phyloP scores from a whole-genome alignment of 306 rosid genomes.

The Spatholobus suberectus region DNA sequence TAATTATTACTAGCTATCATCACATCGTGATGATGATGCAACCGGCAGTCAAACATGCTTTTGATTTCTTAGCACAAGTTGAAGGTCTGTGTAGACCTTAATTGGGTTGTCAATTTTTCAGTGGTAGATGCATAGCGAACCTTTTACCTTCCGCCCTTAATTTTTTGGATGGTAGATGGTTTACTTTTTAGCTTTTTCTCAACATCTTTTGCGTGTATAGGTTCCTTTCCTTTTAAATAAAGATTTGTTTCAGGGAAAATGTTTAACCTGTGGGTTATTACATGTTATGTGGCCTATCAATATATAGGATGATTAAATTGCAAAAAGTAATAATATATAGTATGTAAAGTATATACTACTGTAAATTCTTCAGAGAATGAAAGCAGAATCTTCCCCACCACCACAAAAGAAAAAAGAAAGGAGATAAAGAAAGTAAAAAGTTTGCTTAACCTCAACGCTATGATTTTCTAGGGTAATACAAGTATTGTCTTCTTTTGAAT shows the following conservation, averaged over 20 bases:
- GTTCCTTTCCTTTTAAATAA: constrained; percentile 38
- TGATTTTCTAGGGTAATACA: not conserved
- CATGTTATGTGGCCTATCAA: not conserved
- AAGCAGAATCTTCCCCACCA: constrained; percentile 26
- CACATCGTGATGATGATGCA: constrained; percentile 35
- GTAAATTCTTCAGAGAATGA: constrained; percentile 13
- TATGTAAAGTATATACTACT: constrained; percentile 8
- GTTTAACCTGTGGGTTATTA: constrained; percentile 4
- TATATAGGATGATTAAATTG: not conserved
- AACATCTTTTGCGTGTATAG: constrained; percentile 9
- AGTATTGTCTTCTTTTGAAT: not conserved
- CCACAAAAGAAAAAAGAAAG: not conserved
- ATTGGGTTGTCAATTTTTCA: constrained; percentile 40
- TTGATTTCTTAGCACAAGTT: constrained; percentile 33
- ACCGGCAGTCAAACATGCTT: constrained; percentile 33
- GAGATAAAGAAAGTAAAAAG: not conserved
- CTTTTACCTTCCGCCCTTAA: constrained; percentile 28
- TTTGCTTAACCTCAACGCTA: constrained; percentile 49
- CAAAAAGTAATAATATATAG: not conserved
- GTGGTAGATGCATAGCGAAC: constrained; percentile 34
- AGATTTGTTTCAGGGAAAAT: constrained; percentile 17
- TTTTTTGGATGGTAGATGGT: constrained; percentile 26
- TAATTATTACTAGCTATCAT: not conserved
- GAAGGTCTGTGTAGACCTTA: constrained; percentile 15
- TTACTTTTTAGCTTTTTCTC: constrained; percentile 42